Evolutionary conservation across 345 rosid species (phyloP).

Genomic region (Syzygium oleosum): DNA sequence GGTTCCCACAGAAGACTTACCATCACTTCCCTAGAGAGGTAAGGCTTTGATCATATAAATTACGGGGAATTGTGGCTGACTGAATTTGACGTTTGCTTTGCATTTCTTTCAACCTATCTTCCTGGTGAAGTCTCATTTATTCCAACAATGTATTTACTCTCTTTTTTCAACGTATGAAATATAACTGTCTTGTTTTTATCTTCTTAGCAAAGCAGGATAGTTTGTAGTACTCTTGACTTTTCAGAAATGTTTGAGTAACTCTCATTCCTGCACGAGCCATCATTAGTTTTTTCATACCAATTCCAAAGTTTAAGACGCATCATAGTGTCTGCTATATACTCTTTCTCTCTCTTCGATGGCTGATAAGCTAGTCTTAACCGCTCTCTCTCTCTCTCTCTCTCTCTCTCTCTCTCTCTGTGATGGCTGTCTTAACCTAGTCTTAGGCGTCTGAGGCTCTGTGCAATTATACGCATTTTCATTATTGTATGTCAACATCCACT

Average conservation of each 20-base stretch:
- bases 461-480: neutral
- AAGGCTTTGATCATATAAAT: neutral
- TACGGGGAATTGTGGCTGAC: neutral
- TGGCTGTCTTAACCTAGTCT: neutral
- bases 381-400: too few species aligned
- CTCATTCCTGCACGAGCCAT: neutral
- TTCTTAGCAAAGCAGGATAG: neutral
- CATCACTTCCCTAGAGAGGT: constrained; percentile 97
- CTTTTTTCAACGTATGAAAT: neutral
- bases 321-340: too few species aligned
- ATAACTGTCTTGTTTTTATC: neutral
- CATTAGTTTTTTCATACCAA: neutral
- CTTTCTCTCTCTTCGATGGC: too few species aligned
- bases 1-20: constrained; percentile 75
- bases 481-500: neutral
- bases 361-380: neutral
- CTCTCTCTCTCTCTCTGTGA: too few species aligned
- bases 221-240: neutral
- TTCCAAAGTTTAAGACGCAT: too few species aligned
- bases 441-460: neutral
- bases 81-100: neutral
- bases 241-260: neutral
- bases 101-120: neutral
- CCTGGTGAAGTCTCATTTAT: neutral
- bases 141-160: neutral